Percentiles rank a stretch among this genome's conserved stretches.
Evolutionary conservation across 2,329 filamentous ascomycete genomes (phyloP).

Genomic region (Monilinia fructigena): DNA sequence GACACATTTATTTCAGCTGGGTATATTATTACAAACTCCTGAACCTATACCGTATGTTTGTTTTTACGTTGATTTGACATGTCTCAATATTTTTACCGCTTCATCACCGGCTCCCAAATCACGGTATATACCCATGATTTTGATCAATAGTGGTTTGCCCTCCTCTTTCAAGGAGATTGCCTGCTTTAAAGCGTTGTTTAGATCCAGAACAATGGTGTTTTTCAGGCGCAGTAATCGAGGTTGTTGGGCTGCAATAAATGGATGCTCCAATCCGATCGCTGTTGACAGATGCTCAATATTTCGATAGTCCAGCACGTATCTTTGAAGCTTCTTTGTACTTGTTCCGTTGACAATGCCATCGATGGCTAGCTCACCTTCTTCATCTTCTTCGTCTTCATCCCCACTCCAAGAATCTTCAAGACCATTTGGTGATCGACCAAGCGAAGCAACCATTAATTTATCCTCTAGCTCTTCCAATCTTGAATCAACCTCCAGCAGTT

Average conservation of each 20-base stretch:
- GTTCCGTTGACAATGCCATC: slow-evolving; percentile 38
- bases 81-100: slow-evolving; percentile 51
- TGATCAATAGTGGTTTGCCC: slow-evolving; percentile 48
- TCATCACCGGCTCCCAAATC: slow-evolving; percentile 60
- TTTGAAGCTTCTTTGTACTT: slow-evolving; percentile 45
- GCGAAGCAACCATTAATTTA: slow-evolving; percentile 53
- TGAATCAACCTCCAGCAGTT: slow-evolving; percentile 67
- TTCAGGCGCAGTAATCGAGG: slow-evolving; percentile 56
- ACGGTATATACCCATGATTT: slow-evolving; percentile 58
- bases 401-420: slow-evolving; percentile 40
- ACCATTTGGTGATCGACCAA: slow-evolving; percentile 34
- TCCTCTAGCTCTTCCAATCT: slow-evolving; percentile 62
- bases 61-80: slow-evolving; percentile 33
- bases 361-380: slow-evolving; percentile 37
- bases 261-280: slow-evolving; percentile 56
- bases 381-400: slow-evolving; percentile 44
- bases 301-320: slow-evolving; percentile 57
- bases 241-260: slow-evolving; percentile 60
- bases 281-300: slow-evolving; percentile 53
- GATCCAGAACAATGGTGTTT: slow-evolving; percentile 62
- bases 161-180: slow-evolving; percentile 45
- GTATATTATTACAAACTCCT: slow-evolving; percentile 43
- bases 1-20: slow-evolving; percentile 33
- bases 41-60: slow-evolving; percentile 43
- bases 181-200: slow-evolving; percentile 62